A percentile compares a stretch with the other conserved stretches of the same genome.
Conservation (phyloP, 164 flowering plant species). For the grape (Vitis vinifera) region ASM3070453v1 NC_081816.1:3161001-3161500, state of each 20-base stretch:
- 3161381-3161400: constrained; percentile 24
- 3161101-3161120: constrained; percentile 16
- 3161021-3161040: constrained; percentile 20
- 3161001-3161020: constrained; percentile 3
- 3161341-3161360: constrained; percentile 29
- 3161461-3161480: constrained; percentile 28
- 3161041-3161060: constrained; percentile 15
- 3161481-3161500: constrained; percentile 13
- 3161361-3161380: constrained; percentile 34
- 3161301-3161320: constrained; percentile 16
- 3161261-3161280: constrained; percentile 41
- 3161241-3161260: constrained; percentile 15
- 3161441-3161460: constrained; percentile 46
- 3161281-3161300: constrained; percentile 27
- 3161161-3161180: too few species aligned
- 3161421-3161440: constrained; percentile 46
- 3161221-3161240: constrained; percentile 25
- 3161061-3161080: constrained; percentile 31
- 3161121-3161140: constrained; percentile 13
- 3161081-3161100: constrained; percentile 8
- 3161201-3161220: constrained; percentile 22
- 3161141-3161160: background rate
- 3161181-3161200: constrained; percentile 19
- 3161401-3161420: constrained; percentile 25
- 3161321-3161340: constrained; percentile 25